Base-by-base conservation (phyloP, 495 filamentous ascomycete species). In the Neurospora sp. region DNA sequence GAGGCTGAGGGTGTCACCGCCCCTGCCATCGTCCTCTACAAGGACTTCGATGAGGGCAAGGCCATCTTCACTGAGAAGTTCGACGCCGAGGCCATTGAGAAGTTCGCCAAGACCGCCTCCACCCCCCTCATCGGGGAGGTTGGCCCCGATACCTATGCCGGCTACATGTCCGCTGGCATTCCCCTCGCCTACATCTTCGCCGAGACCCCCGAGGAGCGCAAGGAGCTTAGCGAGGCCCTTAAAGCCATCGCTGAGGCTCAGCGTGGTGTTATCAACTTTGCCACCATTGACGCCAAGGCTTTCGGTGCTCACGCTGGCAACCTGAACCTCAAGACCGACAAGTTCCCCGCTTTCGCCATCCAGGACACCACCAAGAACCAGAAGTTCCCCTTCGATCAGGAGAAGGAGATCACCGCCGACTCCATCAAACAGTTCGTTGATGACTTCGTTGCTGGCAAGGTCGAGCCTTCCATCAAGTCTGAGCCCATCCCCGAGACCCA, bases 121-220 rank as follows among this genome's bases (percentile, higher is more conserved):
- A 96, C 92, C 72, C 96, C 96, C 69, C 86, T 98, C 77, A 91
- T 99, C 79, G 96, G 96, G 73, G 96, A 99, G 84, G 92, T 99
- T 78, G 96, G 96, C 74, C 96, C 96, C 39, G 96, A 99, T 83
- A 99, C 96, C 76, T 99, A 99, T 84, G 88, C 93, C 73, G 90
- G 90, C 79, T 99, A 99, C 86, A 99, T 99, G 91, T 90, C 92
- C 70, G 91, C 96, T 76, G 94, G 93, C 75, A 89, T 98, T 76
- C 96, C 96, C 46, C 89, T 99, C 71, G 96, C 94, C 72, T 99
- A 98, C 83, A 97, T 99, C 84, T 99, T 99, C 84, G 92, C 95
- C 76, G 94, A 97, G 85, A 96, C 92, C 40, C 79, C 89, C 39
- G 96, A 98, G 83, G 93, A 97, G 85, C 94, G 96, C 74, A 89